Evolutionary conservation across 2,329 filamentous ascomycete species (phyloP).

Genomic region (Ceratocystis colombiana): DNA sequence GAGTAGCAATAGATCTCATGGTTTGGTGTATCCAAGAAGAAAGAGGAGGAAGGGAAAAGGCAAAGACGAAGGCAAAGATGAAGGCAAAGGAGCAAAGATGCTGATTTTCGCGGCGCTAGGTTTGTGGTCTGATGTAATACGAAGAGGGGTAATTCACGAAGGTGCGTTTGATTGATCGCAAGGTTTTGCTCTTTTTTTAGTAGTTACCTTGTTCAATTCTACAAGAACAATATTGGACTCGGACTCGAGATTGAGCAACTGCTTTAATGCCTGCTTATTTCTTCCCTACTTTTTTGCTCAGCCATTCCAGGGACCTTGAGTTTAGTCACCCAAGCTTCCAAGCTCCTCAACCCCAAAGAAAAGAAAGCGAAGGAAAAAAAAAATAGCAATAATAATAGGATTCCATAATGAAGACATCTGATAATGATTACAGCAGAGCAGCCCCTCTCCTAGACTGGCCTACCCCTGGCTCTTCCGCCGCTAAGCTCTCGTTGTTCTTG

Average conservation of each 20-base stretch:
- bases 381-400: neutral
- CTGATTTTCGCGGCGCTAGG: neutral
- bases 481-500: neutral
- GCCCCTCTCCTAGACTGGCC: neutral
- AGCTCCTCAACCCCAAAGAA: neutral
- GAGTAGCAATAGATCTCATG: slow-evolving; percentile 7
- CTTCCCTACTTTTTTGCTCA: slow-evolving; percentile 8
- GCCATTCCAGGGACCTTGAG: neutral
- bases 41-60: neutral
- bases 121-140: neutral
- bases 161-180: neutral
- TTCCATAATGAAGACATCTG: neutral
- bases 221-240: neutral
- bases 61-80: neutral
- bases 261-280: neutral
- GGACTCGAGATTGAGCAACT: neutral
- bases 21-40: neutral
- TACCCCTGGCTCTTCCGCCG: neutral
- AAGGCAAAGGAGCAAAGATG: neutral
- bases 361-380: neutral
- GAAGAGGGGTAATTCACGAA: neutral
- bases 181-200: neutral
- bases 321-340: slow-evolving; percentile 15
- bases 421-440: neutral
- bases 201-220: neutral